phyloP scores from a whole-genome alignment of 805 yeast species.

The Candida vaughaniae region DNA sequence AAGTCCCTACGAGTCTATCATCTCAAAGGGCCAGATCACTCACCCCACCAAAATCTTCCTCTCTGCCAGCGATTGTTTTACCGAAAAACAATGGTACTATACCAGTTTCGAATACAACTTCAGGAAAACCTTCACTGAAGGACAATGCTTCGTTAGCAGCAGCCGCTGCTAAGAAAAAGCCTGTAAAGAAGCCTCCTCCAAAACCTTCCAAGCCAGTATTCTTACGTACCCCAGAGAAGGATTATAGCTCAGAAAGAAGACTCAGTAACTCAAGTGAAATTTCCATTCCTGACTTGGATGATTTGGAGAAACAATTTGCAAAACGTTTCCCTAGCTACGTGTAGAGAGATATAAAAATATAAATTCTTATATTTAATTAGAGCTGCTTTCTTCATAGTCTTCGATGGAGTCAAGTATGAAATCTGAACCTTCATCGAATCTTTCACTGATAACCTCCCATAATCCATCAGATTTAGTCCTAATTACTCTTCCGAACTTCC shows the following conservation, averaged over 20 bases:
- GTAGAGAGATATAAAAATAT: constrained; percentile 19
- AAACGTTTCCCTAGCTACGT: constrained; percentile 62
- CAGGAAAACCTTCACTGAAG: neutral
- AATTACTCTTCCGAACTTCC: constrained; percentile 87
- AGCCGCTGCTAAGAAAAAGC: constrained; percentile 4
- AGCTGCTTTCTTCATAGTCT: constrained; percentile 26
- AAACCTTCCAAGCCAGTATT: constrained; percentile 65
- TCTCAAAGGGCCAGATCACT: constrained; percentile 9
- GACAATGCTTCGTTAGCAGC: neutral
- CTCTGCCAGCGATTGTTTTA: neutral
- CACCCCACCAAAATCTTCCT: constrained; percentile 1
- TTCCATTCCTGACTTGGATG: constrained; percentile 54
- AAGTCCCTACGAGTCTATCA: constrained; percentile 32
- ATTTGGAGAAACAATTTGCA: constrained; percentile 55
- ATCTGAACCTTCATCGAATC: constrained; percentile 83
- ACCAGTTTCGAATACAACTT: too few species aligned
- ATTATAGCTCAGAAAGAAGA: constrained; percentile 17
- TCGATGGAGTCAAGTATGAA: constrained; percentile 79
- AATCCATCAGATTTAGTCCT: constrained; percentile 71
- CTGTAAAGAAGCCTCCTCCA: constrained; percentile 49
- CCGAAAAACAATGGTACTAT: too few species aligned
- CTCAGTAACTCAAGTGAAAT: constrained; percentile 40
- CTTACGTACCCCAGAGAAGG: constrained; percentile 37
- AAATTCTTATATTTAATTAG: constrained; percentile 1
- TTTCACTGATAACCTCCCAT: constrained; percentile 72